Evolutionary conservation across 139 green algal species (phyloP).

Genomic region (Trebouxia sp.): DNA sequence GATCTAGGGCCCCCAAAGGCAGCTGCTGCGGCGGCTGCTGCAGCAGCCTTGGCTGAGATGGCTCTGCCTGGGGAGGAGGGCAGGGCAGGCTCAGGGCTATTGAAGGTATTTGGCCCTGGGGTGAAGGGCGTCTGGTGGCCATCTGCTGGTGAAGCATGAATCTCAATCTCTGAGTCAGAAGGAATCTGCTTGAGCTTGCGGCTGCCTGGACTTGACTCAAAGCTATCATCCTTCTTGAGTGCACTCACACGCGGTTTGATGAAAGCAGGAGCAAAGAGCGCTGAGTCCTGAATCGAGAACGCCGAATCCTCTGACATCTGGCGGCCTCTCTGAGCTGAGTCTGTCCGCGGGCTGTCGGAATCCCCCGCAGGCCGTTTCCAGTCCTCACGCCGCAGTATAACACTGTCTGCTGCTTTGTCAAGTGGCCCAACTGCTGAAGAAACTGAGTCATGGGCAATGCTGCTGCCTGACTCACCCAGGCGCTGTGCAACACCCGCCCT

Average conservation of each 20-base stretch:
- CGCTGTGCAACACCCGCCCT: too few species aligned
- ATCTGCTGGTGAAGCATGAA: not conserved
- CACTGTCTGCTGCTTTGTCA: too few species aligned
- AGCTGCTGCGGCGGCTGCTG: not conserved
- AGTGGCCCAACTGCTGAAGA: too few species aligned
- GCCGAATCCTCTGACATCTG: too few species aligned
- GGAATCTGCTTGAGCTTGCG: conserved; percentile 8
- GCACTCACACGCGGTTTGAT: not conserved
- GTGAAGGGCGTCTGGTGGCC: conserved; percentile 58
- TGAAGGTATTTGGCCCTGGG: conserved; percentile 17
- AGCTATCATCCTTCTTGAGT: not conserved
- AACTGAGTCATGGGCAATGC: too few species aligned
- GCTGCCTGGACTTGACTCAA: not conserved
- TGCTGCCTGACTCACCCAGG: too few species aligned
- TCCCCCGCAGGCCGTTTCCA: too few species aligned
- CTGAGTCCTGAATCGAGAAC: not conserved
- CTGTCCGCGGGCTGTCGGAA: too few species aligned
- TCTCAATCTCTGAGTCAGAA: conserved; percentile 7
- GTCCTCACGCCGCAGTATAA: too few species aligned
- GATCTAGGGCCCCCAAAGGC: not conserved
- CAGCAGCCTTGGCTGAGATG: conserved; percentile 2
- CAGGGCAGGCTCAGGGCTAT: not conserved
- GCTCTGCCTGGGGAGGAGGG: not conserved
- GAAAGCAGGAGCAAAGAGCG: not conserved
- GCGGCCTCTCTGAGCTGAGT: too few species aligned